These are phyloP conservation scores for Venturia aucupariae DNA, from an alignment of 2,329 filamentous ascomycete species.

Conservation along the genomic window DNA sequence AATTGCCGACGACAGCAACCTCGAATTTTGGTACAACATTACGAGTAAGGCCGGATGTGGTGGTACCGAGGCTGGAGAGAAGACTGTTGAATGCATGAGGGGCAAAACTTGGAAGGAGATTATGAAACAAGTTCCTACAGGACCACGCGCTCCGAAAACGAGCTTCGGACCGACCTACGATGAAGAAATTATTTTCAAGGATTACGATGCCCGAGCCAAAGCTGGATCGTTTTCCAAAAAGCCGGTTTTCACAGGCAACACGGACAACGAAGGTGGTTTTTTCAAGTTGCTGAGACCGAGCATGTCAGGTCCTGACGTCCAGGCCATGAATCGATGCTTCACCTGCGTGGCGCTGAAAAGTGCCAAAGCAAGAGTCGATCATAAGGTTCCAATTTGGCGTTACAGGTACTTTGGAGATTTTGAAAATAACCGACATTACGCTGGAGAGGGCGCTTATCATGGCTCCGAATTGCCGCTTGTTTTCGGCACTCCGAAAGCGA, in stretches of 20 bases:
- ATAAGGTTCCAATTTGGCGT: conserved; percentile 10
- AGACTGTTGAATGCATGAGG: conserved; percentile 20
- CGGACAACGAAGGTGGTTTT: conserved; percentile 7
- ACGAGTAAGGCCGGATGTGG: conserved; percentile 9
- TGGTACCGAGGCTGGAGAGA: conserved; percentile 4
- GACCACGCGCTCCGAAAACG: not conserved
- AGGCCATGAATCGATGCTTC: conserved; percentile 3
- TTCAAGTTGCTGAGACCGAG: conserved; percentile 6
- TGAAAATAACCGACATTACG: not conserved
- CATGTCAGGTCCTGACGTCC: not conserved
- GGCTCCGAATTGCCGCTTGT: conserved; percentile 11
- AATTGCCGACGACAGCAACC: conserved; percentile 5
- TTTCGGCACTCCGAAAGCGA: conserved; percentile 10
- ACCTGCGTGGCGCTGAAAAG: conserved; percentile 10
- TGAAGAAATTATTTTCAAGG: conserved; percentile 9
- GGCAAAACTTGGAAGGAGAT: conserved; percentile 14
- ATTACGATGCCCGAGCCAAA: conserved; percentile 11
- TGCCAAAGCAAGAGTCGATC: conserved; percentile 2
- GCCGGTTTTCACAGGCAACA: conserved; percentile 4
- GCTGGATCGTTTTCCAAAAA: conserved; percentile 5
- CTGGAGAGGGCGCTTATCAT: conserved; percentile 12
- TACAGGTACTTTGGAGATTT: conserved; percentile 12
- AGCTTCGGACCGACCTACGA: conserved; percentile 12
- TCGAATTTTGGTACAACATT: conserved; percentile 10
- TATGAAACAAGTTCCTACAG: conserved; percentile 5